A percentile compares a stretch with the other conserved stretches of the same genome.
These are phyloP conservation scores for Radiomyces spectabilis DNA, from an alignment of 192 early-diverging fungal genomes.

Conservation along the genomic window DNA sequence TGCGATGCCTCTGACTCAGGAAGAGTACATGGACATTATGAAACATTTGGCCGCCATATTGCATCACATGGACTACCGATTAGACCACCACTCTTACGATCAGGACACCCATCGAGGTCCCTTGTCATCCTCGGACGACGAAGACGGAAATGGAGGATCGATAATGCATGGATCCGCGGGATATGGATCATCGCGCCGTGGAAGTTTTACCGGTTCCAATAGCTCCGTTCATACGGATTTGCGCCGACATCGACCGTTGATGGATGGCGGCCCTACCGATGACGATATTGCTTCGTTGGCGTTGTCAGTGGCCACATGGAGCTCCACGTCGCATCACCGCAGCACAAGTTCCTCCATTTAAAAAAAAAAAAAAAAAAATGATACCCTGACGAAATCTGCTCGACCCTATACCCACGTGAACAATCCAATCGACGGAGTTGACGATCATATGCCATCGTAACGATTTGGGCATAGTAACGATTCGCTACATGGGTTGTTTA, in stretches of 20 bases:
- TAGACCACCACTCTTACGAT: conserved; percentile 16
- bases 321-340: not conserved
- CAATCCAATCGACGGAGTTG: too few species aligned
- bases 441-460: too few species aligned
- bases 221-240: not conserved
- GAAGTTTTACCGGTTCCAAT: not conserved
- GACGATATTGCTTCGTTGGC: conserved; percentile 1
- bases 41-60: conserved; percentile 40
- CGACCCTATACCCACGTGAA: too few species aligned
- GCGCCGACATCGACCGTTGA: not conserved
- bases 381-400: too few species aligned
- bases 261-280: not conserved
- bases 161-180: too few species aligned
- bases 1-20: conserved; percentile 24
- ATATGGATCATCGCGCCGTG: not conserved
- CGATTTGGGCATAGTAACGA: too few species aligned
- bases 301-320: not conserved
- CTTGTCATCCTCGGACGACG: not conserved
- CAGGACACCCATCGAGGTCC: not conserved
- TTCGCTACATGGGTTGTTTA: too few species aligned
- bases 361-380: too few species aligned
- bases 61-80: conserved; percentile 33
- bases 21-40: conserved; percentile 45
- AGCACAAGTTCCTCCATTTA: too few species aligned
- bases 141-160: not conserved